phyloP scores from a whole-genome alignment of 169 alveolate species.

The Toxoplasma gondii region DNA sequence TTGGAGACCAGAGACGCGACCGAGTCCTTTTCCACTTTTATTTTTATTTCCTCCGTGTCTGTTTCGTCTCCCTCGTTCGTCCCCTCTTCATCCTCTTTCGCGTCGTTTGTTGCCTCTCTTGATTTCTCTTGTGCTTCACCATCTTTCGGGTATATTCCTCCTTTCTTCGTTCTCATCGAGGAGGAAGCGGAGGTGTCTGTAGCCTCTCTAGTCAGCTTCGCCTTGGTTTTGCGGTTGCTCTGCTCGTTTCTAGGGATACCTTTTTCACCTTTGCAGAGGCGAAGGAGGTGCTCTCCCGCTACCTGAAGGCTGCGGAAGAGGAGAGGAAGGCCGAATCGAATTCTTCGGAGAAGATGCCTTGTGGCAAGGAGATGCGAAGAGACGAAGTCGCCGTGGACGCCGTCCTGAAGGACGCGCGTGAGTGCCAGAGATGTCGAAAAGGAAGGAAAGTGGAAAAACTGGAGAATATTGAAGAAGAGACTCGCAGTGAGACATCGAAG shows the following conservation, averaged over 20 bases:
- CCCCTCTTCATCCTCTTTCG: neutral
- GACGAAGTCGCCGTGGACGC: neutral
- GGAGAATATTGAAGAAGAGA: too few relatives aligned
- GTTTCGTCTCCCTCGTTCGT: neutral
- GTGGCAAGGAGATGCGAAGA: neutral
- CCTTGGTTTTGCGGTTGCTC: too few relatives aligned
- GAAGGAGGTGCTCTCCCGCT: constrained; percentile 35
- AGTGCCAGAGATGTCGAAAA: neutral
- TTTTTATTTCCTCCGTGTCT: too few relatives aligned
- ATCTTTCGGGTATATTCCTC: too few relatives aligned
- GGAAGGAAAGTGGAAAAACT: neutral
- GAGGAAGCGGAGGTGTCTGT: too few relatives aligned
- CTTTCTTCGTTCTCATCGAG: too few relatives aligned
- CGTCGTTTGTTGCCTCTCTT: too few relatives aligned
- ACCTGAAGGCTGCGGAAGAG: neutral
- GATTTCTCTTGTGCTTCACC: too few relatives aligned
- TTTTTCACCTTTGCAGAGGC: constrained; percentile 44
- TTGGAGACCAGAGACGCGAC: too few relatives aligned
- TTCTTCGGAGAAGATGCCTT: neutral
- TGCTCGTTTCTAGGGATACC: constrained; percentile 1
- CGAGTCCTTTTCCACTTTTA: too few relatives aligned
- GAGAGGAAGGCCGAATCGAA: constrained; percentile 3
- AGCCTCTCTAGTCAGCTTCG: too few relatives aligned
- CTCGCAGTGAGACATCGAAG: too few relatives aligned
- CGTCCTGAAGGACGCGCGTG: neutral